Evolutionary conservation across 257 asterid species (phyloP), one percentile per base, ranked within the genome.

Genomic region (Marsdenia floribunda): DNA sequence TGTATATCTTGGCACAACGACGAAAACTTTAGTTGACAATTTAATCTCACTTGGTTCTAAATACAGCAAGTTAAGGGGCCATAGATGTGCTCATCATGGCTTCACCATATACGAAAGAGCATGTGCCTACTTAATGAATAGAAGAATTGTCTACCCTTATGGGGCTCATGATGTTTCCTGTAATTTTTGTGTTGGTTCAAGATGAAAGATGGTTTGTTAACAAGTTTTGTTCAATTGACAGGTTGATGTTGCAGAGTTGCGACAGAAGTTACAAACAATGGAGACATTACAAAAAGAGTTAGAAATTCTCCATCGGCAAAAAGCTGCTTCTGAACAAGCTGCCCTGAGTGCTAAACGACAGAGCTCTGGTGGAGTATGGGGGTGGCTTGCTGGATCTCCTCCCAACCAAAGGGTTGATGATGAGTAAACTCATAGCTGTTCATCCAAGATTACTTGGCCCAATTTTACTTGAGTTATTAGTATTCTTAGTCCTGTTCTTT

Each of bases 261-360:
- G 96, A 69, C 99, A 92, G 90, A 92, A 95, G 90, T 93, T 88
- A 72, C 98, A 87, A 80, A 80, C 81, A 6, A 88, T 95, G 97
- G 96, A 92, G 68, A 83, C 89, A 74, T 80, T 95, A 77, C 89
- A 85, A 67, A 94, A 89, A 86, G 98, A 94, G 83, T 93, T 94
- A 7, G 98, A 94, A 84, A 85, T 94, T 85, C 98, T 94, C 65
- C 95, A 81, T 77, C 85, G 99, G 72, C 99, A 94, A 82, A 95
- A 92, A 65, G 91, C 98, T 72, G 97, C 97, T 83, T 88, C 99
- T 16, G 99, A 95, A 81, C 94, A 95, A 84, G 98, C 97, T 79
- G 96, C 89, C 60, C 77, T 82, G 47, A 82, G 78, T 72, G 96
- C 91, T 49, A 90, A 80, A 76, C 93, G 81, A 85, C 96, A 86